A percentile compares a stretch with the other conserved stretches of the same genome.
These are phyloP conservation scores for Penicillium pulvis DNA, from an alignment of 495 filamentous ascomycete species.

Conservation along the genomic window DNA sequence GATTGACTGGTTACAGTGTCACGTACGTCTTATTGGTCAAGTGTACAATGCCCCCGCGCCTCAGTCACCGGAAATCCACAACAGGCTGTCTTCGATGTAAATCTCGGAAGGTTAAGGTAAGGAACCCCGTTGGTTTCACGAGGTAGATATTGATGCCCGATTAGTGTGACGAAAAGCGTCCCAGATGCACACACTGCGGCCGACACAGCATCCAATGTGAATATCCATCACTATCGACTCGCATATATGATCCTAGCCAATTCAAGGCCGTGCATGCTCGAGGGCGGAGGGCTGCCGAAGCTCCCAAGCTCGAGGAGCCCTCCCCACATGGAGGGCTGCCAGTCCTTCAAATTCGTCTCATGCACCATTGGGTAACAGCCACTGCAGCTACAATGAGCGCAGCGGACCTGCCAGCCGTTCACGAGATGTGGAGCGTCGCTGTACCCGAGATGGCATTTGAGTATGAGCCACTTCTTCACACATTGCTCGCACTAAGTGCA, in stretches of 20 bases:
- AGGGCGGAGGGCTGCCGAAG: not conserved
- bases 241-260: slow-evolving; percentile 18
- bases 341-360: slow-evolving; percentile 24
- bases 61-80: slow-evolving; percentile 45
- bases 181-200: slow-evolving; percentile 25
- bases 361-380: slow-evolving; percentile 26
- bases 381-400: slow-evolving; percentile 26
- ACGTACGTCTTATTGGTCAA: not conserved
- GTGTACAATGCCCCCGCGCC: slow-evolving; percentile 19
- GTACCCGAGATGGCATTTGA: slow-evolving; percentile 30
- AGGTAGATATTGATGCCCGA: not conserved
- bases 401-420: slow-evolving; percentile 16
- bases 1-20: not conserved
- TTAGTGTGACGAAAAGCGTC: slow-evolving; percentile 23
- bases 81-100: slow-evolving; percentile 51
- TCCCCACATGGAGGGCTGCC: slow-evolving; percentile 14
- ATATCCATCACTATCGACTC: slow-evolving; percentile 17
- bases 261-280: not conserved
- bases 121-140: not conserved
- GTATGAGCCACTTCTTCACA: slow-evolving; percentile 28
- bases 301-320: slow-evolving; percentile 8
- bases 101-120: slow-evolving; percentile 46
- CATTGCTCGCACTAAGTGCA: slow-evolving; percentile 25
- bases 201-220: slow-evolving; percentile 23
- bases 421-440: slow-evolving; percentile 22